Evolutionary conservation across 768 basidiomycete species (phyloP), one percentile per base, ranked within the genome.

Genomic region (Naganishia friedmannii): DNA sequence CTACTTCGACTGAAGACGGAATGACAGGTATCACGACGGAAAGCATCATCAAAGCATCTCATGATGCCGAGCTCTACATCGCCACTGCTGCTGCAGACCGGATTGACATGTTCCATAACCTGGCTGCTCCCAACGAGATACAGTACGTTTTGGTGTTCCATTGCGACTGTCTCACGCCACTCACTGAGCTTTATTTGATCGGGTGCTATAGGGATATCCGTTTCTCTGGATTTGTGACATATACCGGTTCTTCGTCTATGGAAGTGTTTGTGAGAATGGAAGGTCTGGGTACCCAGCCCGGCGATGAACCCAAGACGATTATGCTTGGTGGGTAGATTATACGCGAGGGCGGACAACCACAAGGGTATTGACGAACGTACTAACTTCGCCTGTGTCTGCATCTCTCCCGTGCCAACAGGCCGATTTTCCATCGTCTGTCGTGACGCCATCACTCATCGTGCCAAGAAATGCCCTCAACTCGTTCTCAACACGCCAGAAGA

Each of bases 401-500:
- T 23, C 28, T 45, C 57, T 70, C 65, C 29, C 31, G 26, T 21
- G 10, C 17, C 2, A 53, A 4, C 57, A 91, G 91, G 92, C n/a
- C 87, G 91, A n/a, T 93, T 93, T 82, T 88, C 88, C 0, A 93
- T 93, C 91, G 91, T 92, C 8, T 91, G 90, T 77, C 83, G 90
- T 68, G 88, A 92, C 75, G 85, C 88, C 0, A 77, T 79, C 17
- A 89, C 89, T 2, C 86, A 88, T 71, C 85, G 84, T 63, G 87
- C 91, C 0, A 82, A 84, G 45, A 80, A 85, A 10, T 87, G 93
- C 29, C 88, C 89, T 73, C 86, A 86, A 9, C 82, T 93, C 17
- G 79, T 84, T 8, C 83, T 88, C 31, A 81, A 84, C 21, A 87
- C 87, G 0, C 80, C 85, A 2, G 89, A 90, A 74, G 91, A 92